Base-by-base conservation (phyloP, 371 early-diverging fungal species). In the Zychaea mexicana region DNA sequence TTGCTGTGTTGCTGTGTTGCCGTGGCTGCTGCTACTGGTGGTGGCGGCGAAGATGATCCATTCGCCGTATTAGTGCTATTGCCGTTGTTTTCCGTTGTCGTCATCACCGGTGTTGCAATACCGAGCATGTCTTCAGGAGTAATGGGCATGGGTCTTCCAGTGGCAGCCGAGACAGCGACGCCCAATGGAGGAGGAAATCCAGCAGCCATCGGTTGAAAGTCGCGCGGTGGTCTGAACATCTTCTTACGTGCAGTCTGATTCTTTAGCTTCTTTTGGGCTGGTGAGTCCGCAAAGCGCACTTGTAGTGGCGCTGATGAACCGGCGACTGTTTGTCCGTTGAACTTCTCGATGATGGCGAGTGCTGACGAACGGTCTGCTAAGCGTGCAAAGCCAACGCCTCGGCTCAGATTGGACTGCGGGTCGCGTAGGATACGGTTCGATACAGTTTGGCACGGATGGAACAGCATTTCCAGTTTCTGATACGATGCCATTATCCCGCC, bases 351-450 rank as follows among this genome's bases (percentile, higher is more conserved):
- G 28, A 90, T 85, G 0, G 70, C 72, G 8, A 78, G 63, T 1
- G 94, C 93, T 0, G 87, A 82, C 17, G 78, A 84, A 39, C 92
- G 89, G 62, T 87, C 88, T 5, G 78, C 77, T 82, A 94, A 80
- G 49, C 94, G 84, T 2, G 90, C 92, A 75, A 94, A 94, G 8
- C 93, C 94, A 9, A 92, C 93, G 30, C 94, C 92, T 39, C 90
- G 81, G 61, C 87, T 81, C 28, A 75, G 30, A 31, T 86, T 72
- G 36, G 82, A 79, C 52, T 71, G 69, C 54, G 74, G 76, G 64
- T 90, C 88, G 38, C 90, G 78, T 6, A 94, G 77, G 52, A 94
- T 91, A 42, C 90, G 78, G 27, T 84, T 86, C 10, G 92, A 92
- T 4, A 90, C 68, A n/a, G 90, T 88, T 1, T 70, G 69, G 70